These are phyloP conservation scores for Yarrowia alimentaria DNA, from an alignment of 805 yeast genomes.

Conservation along the genomic window DNA sequence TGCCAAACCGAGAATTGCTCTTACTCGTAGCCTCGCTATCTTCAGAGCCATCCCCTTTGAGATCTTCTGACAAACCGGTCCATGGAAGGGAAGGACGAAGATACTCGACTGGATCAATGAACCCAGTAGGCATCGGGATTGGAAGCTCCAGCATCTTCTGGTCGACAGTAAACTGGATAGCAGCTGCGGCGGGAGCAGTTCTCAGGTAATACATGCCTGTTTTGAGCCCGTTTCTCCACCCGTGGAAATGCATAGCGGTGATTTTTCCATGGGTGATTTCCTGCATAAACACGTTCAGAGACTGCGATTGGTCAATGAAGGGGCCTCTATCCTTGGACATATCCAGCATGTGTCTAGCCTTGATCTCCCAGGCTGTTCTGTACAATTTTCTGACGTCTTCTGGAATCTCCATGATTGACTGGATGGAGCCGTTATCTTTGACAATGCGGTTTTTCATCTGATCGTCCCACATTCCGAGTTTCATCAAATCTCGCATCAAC, in stretches of 20 bases:
- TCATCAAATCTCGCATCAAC: constrained; percentile 71
- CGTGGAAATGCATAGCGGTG: constrained; percentile 96
- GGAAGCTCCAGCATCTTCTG: constrained; percentile 39
- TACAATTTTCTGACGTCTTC: constrained; percentile 63
- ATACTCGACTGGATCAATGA: not conserved
- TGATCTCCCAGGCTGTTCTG: constrained; percentile 92
- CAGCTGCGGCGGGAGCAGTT: constrained; percentile 93
- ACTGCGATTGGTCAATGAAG: constrained; percentile 83
- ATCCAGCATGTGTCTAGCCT: constrained; percentile 75
- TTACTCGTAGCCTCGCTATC: no score
- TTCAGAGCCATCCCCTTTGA: no score
- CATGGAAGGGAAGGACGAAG: constrained; percentile 12
- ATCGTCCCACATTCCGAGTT: constrained; percentile 74
- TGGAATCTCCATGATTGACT: constrained; percentile 68
- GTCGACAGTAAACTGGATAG: constrained; percentile 81
- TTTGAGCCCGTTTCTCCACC: constrained; percentile 95
- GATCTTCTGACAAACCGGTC: no score
- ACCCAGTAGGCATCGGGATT: not conserved
- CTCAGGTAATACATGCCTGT: constrained; percentile 96
- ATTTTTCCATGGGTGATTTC: constrained; percentile 90
- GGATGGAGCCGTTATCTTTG: constrained; percentile 78
- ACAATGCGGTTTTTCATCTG: constrained; percentile 71
- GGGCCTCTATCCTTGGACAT: constrained; percentile 76
- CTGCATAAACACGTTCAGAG: constrained; percentile 79
- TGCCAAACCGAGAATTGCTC: no score